A percentile compares a stretch with the other conserved stretches of the same genome.
Conservation (phyloP, 177 flowering plant species). For the Vitis hybrid region DNA sequence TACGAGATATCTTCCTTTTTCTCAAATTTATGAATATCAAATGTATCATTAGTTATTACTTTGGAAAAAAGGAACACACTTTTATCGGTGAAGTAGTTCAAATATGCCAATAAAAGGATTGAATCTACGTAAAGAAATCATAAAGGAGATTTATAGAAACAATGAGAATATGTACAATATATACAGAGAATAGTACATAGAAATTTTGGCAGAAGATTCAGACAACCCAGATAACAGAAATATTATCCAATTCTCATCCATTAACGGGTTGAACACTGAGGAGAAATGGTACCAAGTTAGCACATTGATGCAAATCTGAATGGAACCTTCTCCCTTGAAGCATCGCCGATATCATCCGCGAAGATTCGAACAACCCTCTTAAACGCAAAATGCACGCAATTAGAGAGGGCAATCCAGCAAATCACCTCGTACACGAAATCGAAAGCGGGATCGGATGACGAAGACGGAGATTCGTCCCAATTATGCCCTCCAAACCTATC, state of each 20-base stretch:
- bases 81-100: neutral
- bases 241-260: neutral
- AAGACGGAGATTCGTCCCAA: conserved; percentile 50
- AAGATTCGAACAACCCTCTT: conserved; percentile 51
- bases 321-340: conserved; percentile 48
- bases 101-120: neutral
- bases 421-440: conserved; percentile 81
- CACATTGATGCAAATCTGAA: conserved; percentile 28
- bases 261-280: neutral
- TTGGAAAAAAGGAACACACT: neutral
- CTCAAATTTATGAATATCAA: neutral
- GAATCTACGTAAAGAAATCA: neutral
- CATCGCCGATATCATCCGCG: conserved; percentile 26
- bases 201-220: neutral
- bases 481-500: conserved; percentile 43
- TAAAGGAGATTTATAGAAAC: neutral
- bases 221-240: neutral
- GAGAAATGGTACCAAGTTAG: conserved; percentile 13
- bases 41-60: neutral
- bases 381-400: conserved; percentile 80
- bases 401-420: conserved; percentile 78
- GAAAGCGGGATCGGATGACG: conserved; percentile 56
- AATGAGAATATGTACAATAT: conserved; percentile 7
- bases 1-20: neutral
- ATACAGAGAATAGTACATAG: neutral